phyloP scores from a whole-genome alignment of 2,329 filamentous ascomycete genomes.

The Acrocalymma vagum region DNA sequence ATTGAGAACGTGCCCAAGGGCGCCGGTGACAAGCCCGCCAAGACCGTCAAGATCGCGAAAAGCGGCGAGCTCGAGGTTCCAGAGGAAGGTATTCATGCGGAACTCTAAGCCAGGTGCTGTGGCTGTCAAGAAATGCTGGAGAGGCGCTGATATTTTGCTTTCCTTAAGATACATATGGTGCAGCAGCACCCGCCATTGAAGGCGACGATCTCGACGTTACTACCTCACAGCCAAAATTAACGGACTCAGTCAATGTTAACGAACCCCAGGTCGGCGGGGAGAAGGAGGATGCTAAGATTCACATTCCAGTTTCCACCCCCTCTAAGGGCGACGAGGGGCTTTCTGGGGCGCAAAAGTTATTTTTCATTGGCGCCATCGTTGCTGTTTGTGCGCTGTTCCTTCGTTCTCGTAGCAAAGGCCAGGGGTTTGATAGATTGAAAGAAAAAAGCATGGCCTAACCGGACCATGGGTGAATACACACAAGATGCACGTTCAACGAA shows the following conservation, averaged over 20 bases:
- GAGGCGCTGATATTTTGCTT: slow-evolving; percentile 53
- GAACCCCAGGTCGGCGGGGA: slow-evolving; percentile 34
- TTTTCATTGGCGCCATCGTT: slow-evolving; percentile 54
- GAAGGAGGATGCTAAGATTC: slow-evolving; percentile 23
- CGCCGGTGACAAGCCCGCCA: slow-evolving; percentile 72
- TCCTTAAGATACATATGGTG: slow-evolving; percentile 55
- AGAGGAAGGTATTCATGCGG: slow-evolving; percentile 91
- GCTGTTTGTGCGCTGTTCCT: slow-evolving; percentile 52
- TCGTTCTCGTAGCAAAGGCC: slow-evolving; percentile 40
- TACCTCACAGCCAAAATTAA: slow-evolving; percentile 23
- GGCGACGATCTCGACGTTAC: slow-evolving; percentile 54
- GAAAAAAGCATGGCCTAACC: slow-evolving; percentile 54
- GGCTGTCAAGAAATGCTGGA: slow-evolving; percentile 42
- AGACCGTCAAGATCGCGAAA: slow-evolving; percentile 79
- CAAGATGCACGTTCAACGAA: slow-evolving; percentile 21
- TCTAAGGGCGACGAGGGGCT: slow-evolving; percentile 44
- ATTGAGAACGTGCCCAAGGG: slow-evolving; percentile 77
- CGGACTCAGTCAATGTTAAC: slow-evolving; percentile 33
- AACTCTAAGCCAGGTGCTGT: slow-evolving; percentile 71
- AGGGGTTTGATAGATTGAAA: slow-evolving; percentile 30
- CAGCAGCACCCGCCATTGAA: slow-evolving; percentile 49
- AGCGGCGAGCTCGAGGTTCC: slow-evolving; percentile 85
- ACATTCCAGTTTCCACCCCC: slow-evolving; percentile 24
- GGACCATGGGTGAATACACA: no score
- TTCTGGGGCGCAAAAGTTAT: slow-evolving; percentile 54